phyloP scores from a whole-genome alignment of 768 basidiomycete genomes.

The Clavulina sp. region DNA sequence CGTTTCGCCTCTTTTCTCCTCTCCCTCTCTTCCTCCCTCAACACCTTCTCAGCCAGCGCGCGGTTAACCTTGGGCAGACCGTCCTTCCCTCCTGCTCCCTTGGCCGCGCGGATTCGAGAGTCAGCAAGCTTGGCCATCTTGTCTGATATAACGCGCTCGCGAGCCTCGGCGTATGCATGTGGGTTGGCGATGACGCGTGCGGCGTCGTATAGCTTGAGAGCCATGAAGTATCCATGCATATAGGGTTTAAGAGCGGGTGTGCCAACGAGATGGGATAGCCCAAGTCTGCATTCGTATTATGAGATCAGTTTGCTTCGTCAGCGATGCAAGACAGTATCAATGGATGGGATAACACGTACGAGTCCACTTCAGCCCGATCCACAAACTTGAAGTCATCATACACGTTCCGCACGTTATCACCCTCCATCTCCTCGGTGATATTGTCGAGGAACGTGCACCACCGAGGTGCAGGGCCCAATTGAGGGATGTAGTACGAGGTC shows the following conservation, averaged over 20 bases:
- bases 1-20: conserved; percentile 9
- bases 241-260: conserved; percentile 94
- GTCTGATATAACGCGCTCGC: conserved; percentile 69
- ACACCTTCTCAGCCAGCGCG: conserved; percentile 70
- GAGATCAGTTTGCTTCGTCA: conserved; percentile 5
- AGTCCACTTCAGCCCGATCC: conserved; percentile 66
- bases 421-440: conserved; percentile 97
- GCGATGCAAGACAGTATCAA: not conserved
- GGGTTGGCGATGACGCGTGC: conserved; percentile 94
- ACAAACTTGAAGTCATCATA: conserved; percentile 99
- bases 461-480: conserved; percentile 86
- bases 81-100: no score
- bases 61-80: conserved; percentile 65
- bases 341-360: conserved; percentile 24
- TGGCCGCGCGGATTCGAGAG: conserved; percentile 73
- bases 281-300: conserved; percentile 37
- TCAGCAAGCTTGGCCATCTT: conserved; percentile 91
- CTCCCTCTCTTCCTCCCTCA: conserved; percentile 17
- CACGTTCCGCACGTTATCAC: conserved; percentile 53
- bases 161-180: conserved; percentile 85
- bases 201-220: conserved; percentile 88
- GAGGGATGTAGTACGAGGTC: conserved; percentile 87
- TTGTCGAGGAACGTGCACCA: conserved; percentile 98
- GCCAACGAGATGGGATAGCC: conserved; percentile 88
- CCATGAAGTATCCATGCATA: conserved; percentile 98